These are phyloP conservation scores for Talaromyces funiculosus DNA, from an alignment of 2,329 filamentous ascomycete genomes.

Conservation along the genomic window DNA sequence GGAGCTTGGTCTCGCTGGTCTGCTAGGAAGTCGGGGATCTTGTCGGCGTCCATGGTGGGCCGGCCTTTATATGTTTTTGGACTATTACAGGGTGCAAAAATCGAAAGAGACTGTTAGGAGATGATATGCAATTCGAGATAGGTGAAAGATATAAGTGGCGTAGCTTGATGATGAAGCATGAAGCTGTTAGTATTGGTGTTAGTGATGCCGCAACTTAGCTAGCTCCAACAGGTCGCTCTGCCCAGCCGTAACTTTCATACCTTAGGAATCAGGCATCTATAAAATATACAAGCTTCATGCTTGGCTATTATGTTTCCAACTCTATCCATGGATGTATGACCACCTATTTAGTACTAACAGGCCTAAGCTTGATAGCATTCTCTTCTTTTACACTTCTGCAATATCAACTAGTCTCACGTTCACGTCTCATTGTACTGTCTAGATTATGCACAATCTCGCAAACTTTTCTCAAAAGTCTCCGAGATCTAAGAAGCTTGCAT, in stretches of 20 bases:
- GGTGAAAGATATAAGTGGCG: not conserved
- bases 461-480: conserved; percentile 7
- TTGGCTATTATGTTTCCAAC: too few species aligned
- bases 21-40: conserved; percentile 84
- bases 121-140: not conserved
- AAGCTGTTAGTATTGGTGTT: conserved; percentile 4
- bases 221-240: conserved; percentile 26
- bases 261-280: not conserved
- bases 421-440: not conserved
- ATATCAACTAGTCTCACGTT: not conserved
- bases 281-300: not conserved
- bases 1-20: conserved; percentile 84
- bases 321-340: not conserved
- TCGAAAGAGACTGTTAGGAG: not conserved
- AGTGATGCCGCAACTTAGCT: conserved; percentile 15
- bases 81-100: not conserved
- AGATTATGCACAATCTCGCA: not conserved
- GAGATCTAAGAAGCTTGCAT: too few species aligned
- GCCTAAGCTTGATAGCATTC: too few species aligned
- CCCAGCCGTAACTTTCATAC: conserved; percentile 17
- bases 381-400: not conserved
- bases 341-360: too few species aligned
- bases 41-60: conserved; percentile 69
- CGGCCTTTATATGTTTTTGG: conserved; percentile 8
- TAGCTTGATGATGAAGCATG: conserved; percentile 4